Percentiles rank a stretch among this genome's conserved stretches.
Conservation (phyloP, 2,329 filamentous ascomycete species). For the Fusarium zealandicum region DNA sequence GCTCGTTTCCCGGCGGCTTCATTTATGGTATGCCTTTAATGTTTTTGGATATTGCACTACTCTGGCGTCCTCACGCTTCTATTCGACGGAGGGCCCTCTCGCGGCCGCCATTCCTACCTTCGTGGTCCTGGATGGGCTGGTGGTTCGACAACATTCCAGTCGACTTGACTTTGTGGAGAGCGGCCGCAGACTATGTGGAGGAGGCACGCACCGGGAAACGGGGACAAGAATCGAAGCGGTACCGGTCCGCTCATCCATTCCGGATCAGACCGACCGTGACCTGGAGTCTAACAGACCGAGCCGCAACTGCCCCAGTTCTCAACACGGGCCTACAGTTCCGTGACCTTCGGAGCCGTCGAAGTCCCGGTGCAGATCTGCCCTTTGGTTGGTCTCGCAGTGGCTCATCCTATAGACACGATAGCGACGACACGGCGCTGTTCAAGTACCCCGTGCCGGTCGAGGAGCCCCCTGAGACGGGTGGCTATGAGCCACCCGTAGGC, state of each 20-base stretch:
- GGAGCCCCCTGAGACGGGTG: conserved; percentile 42
- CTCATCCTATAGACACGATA: conserved; percentile 50
- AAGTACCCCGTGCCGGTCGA: conserved; percentile 53
- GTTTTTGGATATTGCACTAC: conserved; percentile 54
- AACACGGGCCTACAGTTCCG: conserved; percentile 51
- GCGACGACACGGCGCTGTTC: conserved; percentile 50
- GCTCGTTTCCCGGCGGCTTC: conserved; percentile 52
- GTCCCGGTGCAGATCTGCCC: conserved; percentile 44
- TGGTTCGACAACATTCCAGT: conserved; percentile 54
- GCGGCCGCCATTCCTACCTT: conserved; percentile 50
- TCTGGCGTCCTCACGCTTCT: conserved; percentile 55
- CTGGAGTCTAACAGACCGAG: conserved; percentile 52
- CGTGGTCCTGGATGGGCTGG: conserved; percentile 59
- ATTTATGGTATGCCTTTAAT: conserved; percentile 56
- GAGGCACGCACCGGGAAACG: conserved; percentile 45
- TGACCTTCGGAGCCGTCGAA: conserved; percentile 48
- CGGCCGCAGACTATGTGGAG: conserved; percentile 54
- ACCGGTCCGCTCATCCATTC: conserved; percentile 49
- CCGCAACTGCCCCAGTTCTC: conserved; percentile 44
- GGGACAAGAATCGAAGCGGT: conserved; percentile 45
- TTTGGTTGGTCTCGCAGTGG: conserved; percentile 51
- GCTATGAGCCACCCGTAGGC: conserved; percentile 42
- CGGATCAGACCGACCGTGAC: conserved; percentile 49
- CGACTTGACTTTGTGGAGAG: conserved; percentile 53
- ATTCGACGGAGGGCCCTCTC: conserved; percentile 50